Evolutionary conservation across 2,329 filamentous ascomycete genomes (phyloP).

Genomic region (Colletotrichum kahawae): DNA sequence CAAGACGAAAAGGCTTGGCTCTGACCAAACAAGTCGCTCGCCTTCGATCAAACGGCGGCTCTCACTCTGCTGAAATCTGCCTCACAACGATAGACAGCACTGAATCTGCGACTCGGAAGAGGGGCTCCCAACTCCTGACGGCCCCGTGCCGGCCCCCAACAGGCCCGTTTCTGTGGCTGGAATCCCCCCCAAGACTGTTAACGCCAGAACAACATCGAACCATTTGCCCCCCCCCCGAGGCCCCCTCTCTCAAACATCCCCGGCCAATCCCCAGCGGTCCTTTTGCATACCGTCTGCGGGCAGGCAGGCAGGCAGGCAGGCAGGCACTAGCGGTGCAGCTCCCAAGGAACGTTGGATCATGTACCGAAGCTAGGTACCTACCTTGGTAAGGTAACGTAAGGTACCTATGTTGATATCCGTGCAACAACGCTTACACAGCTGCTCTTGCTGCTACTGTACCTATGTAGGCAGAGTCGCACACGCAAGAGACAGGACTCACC

Average conservation of each 20-base stretch:
- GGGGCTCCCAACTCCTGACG: slow-evolving; percentile 6
- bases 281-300: neutral
- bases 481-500: neutral
- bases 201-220: slow-evolving; percentile 5
- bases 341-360: neutral
- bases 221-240: neutral
- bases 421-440: neutral
- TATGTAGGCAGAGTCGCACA: neutral
- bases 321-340: neutral
- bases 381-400: too few relatives aligned
- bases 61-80: neutral
- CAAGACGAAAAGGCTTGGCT: neutral
- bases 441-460: neutral
- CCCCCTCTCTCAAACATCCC: neutral
- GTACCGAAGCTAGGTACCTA: neutral
- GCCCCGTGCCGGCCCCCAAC: slow-evolving; percentile 1
- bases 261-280: neutral
- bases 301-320: neutral
- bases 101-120: slow-evolving; percentile 19
- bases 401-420: neutral
- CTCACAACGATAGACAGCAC: neutral
- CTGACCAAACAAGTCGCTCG: neutral
- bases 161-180: slow-evolving; percentile 6
- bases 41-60: neutral
- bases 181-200: neutral